Evolutionary conservation across 495 filamentous ascomycete species (phyloP), one percentile per base, ranked within the genome.

Genomic region (Talaromyces liani): DNA sequence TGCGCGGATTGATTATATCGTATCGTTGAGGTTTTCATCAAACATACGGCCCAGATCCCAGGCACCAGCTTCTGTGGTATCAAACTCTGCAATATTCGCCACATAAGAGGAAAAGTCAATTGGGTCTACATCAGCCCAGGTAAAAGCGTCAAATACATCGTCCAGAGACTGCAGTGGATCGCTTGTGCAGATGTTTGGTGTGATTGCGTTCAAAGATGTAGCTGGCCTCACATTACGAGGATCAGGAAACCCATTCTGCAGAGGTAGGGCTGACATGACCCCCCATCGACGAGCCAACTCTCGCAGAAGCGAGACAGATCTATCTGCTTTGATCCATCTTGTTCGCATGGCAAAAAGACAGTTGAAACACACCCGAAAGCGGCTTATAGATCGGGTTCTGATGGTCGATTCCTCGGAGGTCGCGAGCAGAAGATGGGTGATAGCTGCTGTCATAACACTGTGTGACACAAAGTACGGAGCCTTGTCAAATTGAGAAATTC

Each of bases 291-390:
- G 47, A 51, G 47, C 47, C 47, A 51, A 18, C 47, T 51, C 47
- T 51, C 47, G 47, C 47, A 51, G 47, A 51, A 51, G 47, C n/a
- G 47, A 18, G 7, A 51, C 47, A 8, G 47, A 51, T 51, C 47
- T 5, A 51, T 51, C 47, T 51, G 47, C 47, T 20, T 51, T 51
- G 47, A 51, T 51, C 47, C 47, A 51, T 51, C 47, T 51, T 4
- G 47, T 51, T 51, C 47, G 47, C 47, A 51, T 51, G 47, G 47
- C 47, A 22, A 51, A 51, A 51, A 51, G 47, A 51, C 47, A 51
- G 20, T 51, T 51, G 7, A 51, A 51, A 51, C 47, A 51, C 16
- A 51, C 47, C 47, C 47, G 47, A 51, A 51, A 51, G 47, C 47
- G 47, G 47, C 16, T 51, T 51, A 51, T 51, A 51, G 47, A 51